Evolutionary conservation across 768 basidiomycete genomes (phyloP).

Genomic region (Pleurotus tuoliensis): DNA sequence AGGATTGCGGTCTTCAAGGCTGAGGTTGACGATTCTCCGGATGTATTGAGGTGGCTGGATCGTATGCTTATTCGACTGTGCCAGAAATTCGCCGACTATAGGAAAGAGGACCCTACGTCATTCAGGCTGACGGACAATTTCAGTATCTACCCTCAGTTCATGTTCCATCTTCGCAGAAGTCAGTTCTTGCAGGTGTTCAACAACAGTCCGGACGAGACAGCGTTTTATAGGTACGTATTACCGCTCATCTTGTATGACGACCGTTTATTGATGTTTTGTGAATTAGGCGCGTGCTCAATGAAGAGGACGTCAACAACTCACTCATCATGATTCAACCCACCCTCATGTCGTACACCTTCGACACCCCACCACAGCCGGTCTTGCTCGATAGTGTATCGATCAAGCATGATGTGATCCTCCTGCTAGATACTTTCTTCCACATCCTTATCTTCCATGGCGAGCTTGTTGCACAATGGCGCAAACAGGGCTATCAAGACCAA

Average conservation of each 20-base stretch:
- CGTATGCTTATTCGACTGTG: conserved; percentile 97
- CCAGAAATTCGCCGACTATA: conserved; percentile 98
- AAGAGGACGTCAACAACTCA: conserved; percentile 98
- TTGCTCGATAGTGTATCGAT: conserved; percentile 97
- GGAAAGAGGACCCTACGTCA: conserved; percentile 94
- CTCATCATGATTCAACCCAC: conserved; percentile 99
- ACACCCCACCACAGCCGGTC: conserved; percentile 87
- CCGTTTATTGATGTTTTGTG: conserved; percentile 2
- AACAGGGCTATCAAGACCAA: conserved; percentile 97
- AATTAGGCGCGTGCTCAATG: conserved; percentile 84
- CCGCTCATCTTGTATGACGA: background rate
- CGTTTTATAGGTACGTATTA: conserved; percentile 83
- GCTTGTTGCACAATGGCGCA: conserved; percentile 95
- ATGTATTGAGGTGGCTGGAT: conserved; percentile 96
- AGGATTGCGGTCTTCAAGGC: conserved; percentile 99
- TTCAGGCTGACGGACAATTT: conserved; percentile 95
- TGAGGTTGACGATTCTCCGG: conserved; percentile 96
- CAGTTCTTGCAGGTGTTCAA: conserved; percentile 99
- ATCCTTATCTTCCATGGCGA: conserved; percentile 99
- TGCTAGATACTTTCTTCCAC: conserved; percentile 99
- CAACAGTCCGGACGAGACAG: conserved; percentile 99
- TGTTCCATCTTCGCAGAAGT: conserved; percentile 97
- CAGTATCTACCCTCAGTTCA: conserved; percentile 99
- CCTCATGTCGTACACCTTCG: conserved; percentile 97
- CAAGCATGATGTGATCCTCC: conserved; percentile 92